These are phyloP conservation scores for Trametes maxima DNA, from an alignment of 768 basidiomycete genomes.

Conservation along the genomic window DNA sequence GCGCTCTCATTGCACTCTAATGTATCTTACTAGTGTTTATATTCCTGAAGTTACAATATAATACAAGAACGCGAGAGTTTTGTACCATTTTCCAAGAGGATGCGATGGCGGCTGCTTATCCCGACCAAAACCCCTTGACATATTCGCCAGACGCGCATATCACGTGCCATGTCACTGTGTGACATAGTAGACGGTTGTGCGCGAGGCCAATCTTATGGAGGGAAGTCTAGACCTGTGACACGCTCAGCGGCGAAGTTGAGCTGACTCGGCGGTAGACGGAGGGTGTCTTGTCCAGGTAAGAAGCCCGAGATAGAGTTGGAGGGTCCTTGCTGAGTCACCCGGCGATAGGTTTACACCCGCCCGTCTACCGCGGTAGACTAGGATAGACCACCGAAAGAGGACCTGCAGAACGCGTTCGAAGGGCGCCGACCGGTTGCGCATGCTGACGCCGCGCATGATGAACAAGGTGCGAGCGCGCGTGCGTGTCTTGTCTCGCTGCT, in stretches of 20 bases:
- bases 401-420: not conserved
- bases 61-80: too few species aligned
- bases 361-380: not conserved
- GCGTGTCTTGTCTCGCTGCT: conserved; percentile 1
- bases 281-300: not conserved
- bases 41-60: not conserved
- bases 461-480: too few species aligned
- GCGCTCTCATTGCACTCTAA: not conserved
- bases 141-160: not conserved
- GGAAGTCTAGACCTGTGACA: not conserved
- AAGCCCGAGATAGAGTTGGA: not conserved
- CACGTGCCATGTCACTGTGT: not conserved
- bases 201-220: not conserved
- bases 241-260: not conserved
- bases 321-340: conserved; percentile 2
- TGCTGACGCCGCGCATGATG: conserved; percentile 8
- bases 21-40: not conserved
- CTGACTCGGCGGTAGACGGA: not conserved
- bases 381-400: not conserved
- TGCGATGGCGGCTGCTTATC: not conserved
- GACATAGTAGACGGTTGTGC: not conserved
- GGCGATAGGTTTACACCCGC: not conserved
- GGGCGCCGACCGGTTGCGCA: not conserved
- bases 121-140: not conserved
- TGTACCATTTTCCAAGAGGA: not conserved